Base-by-base conservation (phyloP, 2,329 filamentous ascomycete genomes). In the Colletotrichum sp. region DNA sequence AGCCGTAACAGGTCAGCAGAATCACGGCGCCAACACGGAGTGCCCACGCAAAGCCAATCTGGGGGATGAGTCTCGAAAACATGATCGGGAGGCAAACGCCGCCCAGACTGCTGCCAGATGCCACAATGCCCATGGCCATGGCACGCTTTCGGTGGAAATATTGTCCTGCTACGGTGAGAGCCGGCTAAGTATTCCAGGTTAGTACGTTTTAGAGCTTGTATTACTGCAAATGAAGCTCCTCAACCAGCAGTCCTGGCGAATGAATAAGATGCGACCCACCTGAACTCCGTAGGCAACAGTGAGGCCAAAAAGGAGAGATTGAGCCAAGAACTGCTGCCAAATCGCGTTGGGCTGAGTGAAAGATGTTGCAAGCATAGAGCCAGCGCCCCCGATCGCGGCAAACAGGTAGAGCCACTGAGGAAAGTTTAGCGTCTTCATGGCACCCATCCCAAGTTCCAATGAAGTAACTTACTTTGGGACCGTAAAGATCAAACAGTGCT, bases 31-130 rank as follows among this genome's bases (percentile, higher is more conserved):
- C 82, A n/a, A 86, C 80, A 6, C 88, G 85, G 71, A 90, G 86
- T 74, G 87, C 85, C 88, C 88, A 89, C 13, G 83, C 83, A 77
- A 87, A 88, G 1, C 86, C 86, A 36, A 87, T 81, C 5, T 71
- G 26, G 38, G 86, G 85, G 74, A 93, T 84, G 74, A 93, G 84
- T 74, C 90, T 85, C 73, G 91, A 83, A 69, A 86, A 88, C 74
- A 94, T 87, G 76, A 94, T 91, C 59, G 94, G 83, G 73, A 94
- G 91, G 14, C 90, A 85, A 58, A 87, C 84, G 28, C 90, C 90
- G 3, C 90, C 90, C 5, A 91, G 78, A 8, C 87, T 89, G 1
- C 88, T 89, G 9, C 90, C 90, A 4, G 88, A 85, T 3, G 88
- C 87, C 76, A 87, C 85, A 76, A 91, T 83, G 13, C 90, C 90